Percentiles rank a stretch among this genome's conserved stretches.
These are phyloP conservation scores for Backusella macrospora DNA, from an alignment of 192 early-diverging fungal species.

Conservation along the genomic window DNA sequence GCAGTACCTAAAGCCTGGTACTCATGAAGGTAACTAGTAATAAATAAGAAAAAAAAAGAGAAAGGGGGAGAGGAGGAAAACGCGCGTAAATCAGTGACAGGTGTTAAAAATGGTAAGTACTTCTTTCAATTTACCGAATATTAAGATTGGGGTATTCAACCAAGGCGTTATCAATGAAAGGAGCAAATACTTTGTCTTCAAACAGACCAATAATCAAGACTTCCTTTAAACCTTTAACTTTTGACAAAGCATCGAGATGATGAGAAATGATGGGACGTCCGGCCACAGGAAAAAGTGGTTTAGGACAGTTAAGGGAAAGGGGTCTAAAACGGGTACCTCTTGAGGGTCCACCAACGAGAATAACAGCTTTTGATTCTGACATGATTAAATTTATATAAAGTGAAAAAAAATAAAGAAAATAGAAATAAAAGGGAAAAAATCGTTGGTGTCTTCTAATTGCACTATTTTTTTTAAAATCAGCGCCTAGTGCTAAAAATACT, in stretches of 20 bases:
- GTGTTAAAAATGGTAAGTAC: not conserved
- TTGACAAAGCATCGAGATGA: slow-evolving; percentile 91
- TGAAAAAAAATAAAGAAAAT: not conserved
- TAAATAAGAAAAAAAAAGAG: not conserved
- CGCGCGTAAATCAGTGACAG: slow-evolving; percentile 9
- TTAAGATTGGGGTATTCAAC: slow-evolving; percentile 85
- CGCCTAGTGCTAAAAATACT: not conserved
- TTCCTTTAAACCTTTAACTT: slow-evolving; percentile 87
- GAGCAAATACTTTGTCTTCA: slow-evolving; percentile 90
- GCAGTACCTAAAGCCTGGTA: slow-evolving; percentile 97
- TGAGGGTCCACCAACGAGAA: slow-evolving; percentile 97
- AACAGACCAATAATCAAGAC: slow-evolving; percentile 97
- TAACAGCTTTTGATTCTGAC: slow-evolving; percentile 78
- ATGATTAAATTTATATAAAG: not conserved
- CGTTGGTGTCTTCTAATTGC: not conserved
- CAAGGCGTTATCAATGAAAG: slow-evolving; percentile 84
- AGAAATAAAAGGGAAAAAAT: slow-evolving; percentile 2
- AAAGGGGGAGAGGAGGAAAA: not conserved
- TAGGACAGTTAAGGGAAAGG: slow-evolving; percentile 92
- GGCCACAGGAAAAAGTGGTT: slow-evolving; percentile 98
- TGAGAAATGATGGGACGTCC: slow-evolving; percentile 96
- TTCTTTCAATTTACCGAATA: slow-evolving; percentile 66
- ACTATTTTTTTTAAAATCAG: slow-evolving; percentile 1
- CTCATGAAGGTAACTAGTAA: slow-evolving; percentile 89
- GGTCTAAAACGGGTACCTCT: slow-evolving; percentile 98